A percentile compares a stretch with the other conserved stretches of the same genome.
phyloP scores from a whole-genome alignment of 2,329 filamentous ascomycete genomes.

The Meredithiella fracta region DNA sequence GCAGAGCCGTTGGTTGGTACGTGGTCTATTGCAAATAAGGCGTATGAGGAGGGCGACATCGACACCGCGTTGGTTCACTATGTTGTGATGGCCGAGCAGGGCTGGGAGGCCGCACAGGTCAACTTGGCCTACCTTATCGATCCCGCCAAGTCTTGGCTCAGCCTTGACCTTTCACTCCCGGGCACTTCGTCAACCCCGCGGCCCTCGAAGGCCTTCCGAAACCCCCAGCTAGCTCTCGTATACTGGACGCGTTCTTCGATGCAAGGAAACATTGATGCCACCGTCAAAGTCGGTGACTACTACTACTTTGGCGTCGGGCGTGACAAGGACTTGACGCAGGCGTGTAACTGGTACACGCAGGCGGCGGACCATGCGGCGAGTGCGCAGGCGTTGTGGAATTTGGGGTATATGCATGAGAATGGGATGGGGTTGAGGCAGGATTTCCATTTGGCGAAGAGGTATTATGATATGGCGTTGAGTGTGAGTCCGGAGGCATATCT shows the following conservation, averaged over 20 bases:
- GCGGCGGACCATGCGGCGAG: constrained; percentile 84
- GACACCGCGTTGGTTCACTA: constrained; percentile 68
- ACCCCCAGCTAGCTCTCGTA: constrained; percentile 54
- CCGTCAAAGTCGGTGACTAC: constrained; percentile 98
- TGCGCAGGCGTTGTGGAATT: constrained; percentile 88
- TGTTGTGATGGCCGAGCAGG: constrained; percentile 80
- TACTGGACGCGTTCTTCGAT: constrained; percentile 93
- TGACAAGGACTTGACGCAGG: constrained; percentile 58
- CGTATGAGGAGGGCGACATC: constrained; percentile 61
- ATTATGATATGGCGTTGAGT: constrained; percentile 82
- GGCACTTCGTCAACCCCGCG: constrained; percentile 8
- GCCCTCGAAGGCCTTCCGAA: constrained; percentile 26
- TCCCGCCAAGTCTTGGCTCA: constrained; percentile 40
- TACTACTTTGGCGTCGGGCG: constrained; percentile 73
- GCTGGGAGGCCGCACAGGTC: constrained; percentile 75
- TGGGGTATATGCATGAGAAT: constrained; percentile 99
- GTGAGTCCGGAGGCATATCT: constrained; percentile 89
- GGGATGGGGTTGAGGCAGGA: constrained; percentile 85
- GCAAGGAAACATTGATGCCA: constrained; percentile 80
- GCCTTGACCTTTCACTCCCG: constrained; percentile 33
- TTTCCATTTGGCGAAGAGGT: constrained; percentile 90
- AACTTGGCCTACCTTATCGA: constrained; percentile 83
- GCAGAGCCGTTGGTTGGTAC: constrained; percentile 59
- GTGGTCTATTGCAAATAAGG: constrained; percentile 67
- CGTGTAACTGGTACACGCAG: constrained; percentile 79